Conservation (phyloP, 176 grass and related monocot genomes). For the Chloris gayana region DNA sequence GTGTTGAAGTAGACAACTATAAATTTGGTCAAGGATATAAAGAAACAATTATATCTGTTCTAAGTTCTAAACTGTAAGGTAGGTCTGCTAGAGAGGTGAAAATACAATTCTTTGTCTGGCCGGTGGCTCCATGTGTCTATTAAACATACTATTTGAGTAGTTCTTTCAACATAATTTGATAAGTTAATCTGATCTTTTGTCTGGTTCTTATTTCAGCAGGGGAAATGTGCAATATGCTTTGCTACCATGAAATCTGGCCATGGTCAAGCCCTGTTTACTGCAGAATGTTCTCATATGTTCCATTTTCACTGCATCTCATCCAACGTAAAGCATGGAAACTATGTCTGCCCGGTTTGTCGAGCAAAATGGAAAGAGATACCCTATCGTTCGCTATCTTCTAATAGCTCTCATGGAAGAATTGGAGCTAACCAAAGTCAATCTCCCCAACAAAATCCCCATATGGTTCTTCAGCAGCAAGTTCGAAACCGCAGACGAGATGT, state of each 20-base stretch:
- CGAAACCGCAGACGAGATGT: conserved; percentile 46
- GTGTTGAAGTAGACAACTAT: neutral
- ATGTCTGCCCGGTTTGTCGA: conserved; percentile 87
- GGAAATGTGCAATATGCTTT: conserved; percentile 90
- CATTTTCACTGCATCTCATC: conserved; percentile 95
- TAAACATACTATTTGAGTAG: neutral
- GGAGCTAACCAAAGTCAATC: conserved; percentile 37
- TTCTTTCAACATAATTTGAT: conserved; percentile 13
- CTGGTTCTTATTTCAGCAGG: conserved; percentile 52
- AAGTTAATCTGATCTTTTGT: conserved; percentile 17
- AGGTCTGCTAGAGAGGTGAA: neutral
- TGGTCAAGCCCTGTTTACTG: conserved; percentile 89
- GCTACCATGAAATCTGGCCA: conserved; percentile 76
- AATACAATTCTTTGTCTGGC: neutral
- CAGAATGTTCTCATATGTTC: conserved; percentile 93
- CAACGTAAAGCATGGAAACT: conserved; percentile 90
- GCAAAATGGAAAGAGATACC: conserved; percentile 95
- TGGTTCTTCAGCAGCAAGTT: conserved; percentile 51
- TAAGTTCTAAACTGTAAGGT: neutral
- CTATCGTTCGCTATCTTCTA: conserved; percentile 51
- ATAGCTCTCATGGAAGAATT: conserved; percentile 50
- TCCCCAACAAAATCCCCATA: conserved; percentile 51
- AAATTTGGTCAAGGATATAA: neutral
- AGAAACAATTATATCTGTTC: neutral
- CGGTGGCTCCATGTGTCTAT: neutral